A percentile compares a stretch with the other conserved stretches of the same genome.
Conservation (phyloP, 768 basidiomycete genomes). For the Psilocybe cubensis region DNA sequence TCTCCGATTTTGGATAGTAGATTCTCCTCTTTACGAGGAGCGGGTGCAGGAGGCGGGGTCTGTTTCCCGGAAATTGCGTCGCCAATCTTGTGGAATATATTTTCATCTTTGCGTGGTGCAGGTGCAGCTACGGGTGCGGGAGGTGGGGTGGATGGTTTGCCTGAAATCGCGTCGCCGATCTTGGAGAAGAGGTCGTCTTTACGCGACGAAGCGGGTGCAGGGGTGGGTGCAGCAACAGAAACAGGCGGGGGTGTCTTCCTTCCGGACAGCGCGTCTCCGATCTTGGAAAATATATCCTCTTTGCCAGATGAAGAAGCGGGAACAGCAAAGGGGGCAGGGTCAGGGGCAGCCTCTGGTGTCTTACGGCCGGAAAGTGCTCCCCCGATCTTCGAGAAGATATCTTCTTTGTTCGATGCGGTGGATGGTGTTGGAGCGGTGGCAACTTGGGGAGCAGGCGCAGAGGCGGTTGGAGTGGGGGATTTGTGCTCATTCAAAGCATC, state of each 20-base stretch:
- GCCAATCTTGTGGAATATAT: conserved; percentile 9
- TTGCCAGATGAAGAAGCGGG: too few relatives aligned
- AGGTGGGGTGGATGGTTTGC: neutral
- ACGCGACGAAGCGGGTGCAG: neutral
- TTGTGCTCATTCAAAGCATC: conserved; percentile 8
- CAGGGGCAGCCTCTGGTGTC: too few relatives aligned
- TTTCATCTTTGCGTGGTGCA: neutral
- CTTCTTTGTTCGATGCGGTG: too few relatives aligned
- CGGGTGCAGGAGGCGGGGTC: conserved; percentile 1
- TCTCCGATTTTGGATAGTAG: conserved; percentile 14
- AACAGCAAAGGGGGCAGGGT: too few relatives aligned
- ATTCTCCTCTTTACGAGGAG: conserved; percentile 9
- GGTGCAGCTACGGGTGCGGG: neutral
- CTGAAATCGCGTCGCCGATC: conserved; percentile 4
- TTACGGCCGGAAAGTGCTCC: too few relatives aligned
- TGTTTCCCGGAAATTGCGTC: conserved; percentile 1
- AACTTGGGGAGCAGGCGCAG: neutral
- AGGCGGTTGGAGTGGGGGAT: neutral
- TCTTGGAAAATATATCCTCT: conserved; percentile 7
- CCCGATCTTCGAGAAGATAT: too few relatives aligned
- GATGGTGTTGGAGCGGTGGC: too few relatives aligned
- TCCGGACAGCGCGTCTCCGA: conserved; percentile 3
- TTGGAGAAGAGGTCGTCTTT: conserved; percentile 7
- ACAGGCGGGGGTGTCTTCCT: neutral
- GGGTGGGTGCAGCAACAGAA: neutral